Base-by-base conservation (phyloP, 768 basidiomycete genomes). In the Leccinum uliginosum region DNA sequence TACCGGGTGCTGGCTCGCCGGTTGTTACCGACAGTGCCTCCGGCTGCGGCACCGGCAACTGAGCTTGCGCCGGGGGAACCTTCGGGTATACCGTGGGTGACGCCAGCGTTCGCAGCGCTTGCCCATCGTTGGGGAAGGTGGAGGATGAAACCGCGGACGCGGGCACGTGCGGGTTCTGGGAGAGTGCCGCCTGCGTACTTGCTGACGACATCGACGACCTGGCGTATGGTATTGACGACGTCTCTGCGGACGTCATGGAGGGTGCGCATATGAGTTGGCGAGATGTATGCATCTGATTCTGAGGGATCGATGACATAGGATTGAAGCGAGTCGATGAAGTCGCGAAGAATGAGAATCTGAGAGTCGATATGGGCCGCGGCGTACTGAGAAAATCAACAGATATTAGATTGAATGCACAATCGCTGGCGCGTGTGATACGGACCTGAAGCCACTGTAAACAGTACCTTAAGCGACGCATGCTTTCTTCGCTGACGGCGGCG, bases 401-500 rank as follows among this genome's bases (percentile, higher is more conserved):
- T 27, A 14, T 2, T 17, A n/a, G n/a, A 38, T n/a, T n/a, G 9
- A n/a, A 38, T n/a, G 17, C 17, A 38, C 9, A 38, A 1, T 38
- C 17, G 35, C 35, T 38, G 17, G 17, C 35, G 17, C 9, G 17
- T 9, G 35, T 38, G 35, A 38, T 38, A 76, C 82, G 23, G 26
- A 91, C 91, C 77, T 90, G 87, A 17, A 96, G 76, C 91, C 92
- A 95, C 56, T 91, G 83, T 27, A 96, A 68, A 71, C 90, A 93
- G 67, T 94, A 95, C 67, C 85, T 85, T 40, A 96, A 72, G 53
- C 89, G 78, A 54, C 89, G 78, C 88, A 96, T 89, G 65, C 86
- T 93, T 71, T 95, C 93, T 60, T 94, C 92, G 69, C 91, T 93
- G 30, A 95, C 77, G 8, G 93, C 93, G 0, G 90, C 91, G 56